Evolutionary conservation across 345 rosid species (phyloP), one percentile per base, ranked within the genome.

Genomic region (Cardamine occulta): DNA sequence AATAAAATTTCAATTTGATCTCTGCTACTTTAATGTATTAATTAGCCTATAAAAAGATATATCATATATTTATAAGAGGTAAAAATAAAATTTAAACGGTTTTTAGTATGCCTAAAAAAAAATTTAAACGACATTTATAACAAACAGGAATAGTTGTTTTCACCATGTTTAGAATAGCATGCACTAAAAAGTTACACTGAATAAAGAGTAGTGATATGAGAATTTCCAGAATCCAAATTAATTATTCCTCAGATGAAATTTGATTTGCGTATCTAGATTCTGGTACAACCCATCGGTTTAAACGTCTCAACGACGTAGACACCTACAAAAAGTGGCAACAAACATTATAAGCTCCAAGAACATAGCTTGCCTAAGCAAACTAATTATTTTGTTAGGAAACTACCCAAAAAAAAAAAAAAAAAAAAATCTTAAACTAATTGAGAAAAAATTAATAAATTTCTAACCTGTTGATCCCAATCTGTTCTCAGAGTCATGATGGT

Each of bases 381-480:
- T 3, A 18, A 60, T 34, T 23, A 23, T 9, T 31, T 21, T 21
- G 12, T 23, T 40, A 32, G 13, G 19, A 19, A 19, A 19, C 19
- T 19, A 19, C 19, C n/a, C n/a, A 19, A 19, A 19, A 19, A 0
- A 19, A 19, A 19, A 19, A 19, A 0, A 19, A 19, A 19, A 0
- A 0, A 26, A 2, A 37, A 9, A 39, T 39, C 0, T 39, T 11
- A 3, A 37, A 11, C 0, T 39, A 39, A 39, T 12, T 39, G 1
- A 39, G 44, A 39, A 39, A 29, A 37, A 21, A 29, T 8, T 31
- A 54, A 67, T 75, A 12, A 17, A 45, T 32, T 32, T 44, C 32
- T 3, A 68, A 87, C 94, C 92, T 88, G 92, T 40, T 88, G 86
- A 15, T 92, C 93, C 97, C 97, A 90, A 66, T 88, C 88, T 39